Evolutionary conservation across 495 filamentous ascomycete genomes (phyloP).

Genomic region (Alectoria sarmentosa): DNA sequence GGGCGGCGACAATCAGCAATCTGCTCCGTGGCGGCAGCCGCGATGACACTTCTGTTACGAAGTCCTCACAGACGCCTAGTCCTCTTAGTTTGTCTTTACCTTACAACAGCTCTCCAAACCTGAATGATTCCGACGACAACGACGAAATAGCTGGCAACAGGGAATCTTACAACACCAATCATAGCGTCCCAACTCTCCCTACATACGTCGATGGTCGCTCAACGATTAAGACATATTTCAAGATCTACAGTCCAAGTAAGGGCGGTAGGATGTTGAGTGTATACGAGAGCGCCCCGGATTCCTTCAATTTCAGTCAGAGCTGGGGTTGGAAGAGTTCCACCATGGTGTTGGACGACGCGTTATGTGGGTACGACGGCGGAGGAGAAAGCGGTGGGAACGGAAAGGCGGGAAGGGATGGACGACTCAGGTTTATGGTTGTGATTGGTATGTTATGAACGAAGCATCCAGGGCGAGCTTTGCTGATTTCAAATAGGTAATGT

Average conservation of each 20-base stretch:
- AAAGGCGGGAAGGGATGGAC: slow-evolving; percentile 36
- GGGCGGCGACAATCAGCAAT: slow-evolving; percentile 23
- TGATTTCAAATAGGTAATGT: slow-evolving; percentile 21
- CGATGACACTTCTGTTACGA: slow-evolving; percentile 21
- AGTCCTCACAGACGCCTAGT: slow-evolving; percentile 26
- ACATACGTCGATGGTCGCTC: slow-evolving; percentile 49
- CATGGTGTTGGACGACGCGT: slow-evolving; percentile 48
- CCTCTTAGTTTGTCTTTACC: slow-evolving; percentile 18
- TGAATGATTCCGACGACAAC: slow-evolving; percentile 25
- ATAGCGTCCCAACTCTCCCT: slow-evolving; percentile 38
- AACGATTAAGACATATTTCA: slow-evolving; percentile 56
- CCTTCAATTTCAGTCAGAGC: slow-evolving; percentile 56
- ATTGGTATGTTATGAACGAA: slow-evolving; percentile 19
- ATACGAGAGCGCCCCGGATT: slow-evolving; percentile 51
- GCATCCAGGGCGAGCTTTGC: background rate
- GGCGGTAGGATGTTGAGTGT: slow-evolving; percentile 51
- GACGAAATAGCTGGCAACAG: slow-evolving; percentile 19
- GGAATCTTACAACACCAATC: slow-evolving; percentile 21
- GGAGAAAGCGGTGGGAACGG: slow-evolving; percentile 14
- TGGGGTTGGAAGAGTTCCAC: slow-evolving; percentile 59
- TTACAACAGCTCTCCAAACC: slow-evolving; percentile 15
- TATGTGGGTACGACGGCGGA: slow-evolving; percentile 32
- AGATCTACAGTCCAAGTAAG: slow-evolving; percentile 52
- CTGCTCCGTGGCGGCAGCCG: slow-evolving; percentile 24
- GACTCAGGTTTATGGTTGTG: slow-evolving; percentile 50